These are phyloP conservation scores for Pouteria glomerata DNA, from an alignment of 148 eudicot species.

Conservation along the genomic window DNA sequence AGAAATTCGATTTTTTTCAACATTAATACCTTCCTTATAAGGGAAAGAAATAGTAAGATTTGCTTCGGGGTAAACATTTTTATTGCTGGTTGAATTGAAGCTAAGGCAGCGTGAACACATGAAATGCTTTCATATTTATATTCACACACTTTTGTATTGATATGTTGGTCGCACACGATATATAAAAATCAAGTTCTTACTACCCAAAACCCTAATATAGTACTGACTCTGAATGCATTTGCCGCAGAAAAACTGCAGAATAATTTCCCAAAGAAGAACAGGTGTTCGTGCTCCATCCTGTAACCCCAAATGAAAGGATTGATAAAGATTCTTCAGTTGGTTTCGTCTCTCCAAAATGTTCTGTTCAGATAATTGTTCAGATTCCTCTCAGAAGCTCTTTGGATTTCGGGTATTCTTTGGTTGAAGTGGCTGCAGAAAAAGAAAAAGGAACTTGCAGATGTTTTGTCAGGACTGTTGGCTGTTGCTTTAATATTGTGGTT, in stretches of 20 bases:
- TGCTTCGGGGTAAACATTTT: too few relatives aligned
- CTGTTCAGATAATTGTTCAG: slow-evolving; percentile 11
- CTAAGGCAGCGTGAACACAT: too few relatives aligned
- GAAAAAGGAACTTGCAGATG: neutral
- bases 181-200: neutral
- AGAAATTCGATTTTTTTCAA: too few relatives aligned
- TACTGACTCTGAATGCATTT: neutral
- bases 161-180: too few relatives aligned
- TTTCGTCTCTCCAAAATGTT: slow-evolving; percentile 1
- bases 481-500: slow-evolving; percentile 6
- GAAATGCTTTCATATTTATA: too few relatives aligned
- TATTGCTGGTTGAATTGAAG: too few relatives aligned
- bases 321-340: slow-evolving; percentile 4
- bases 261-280: slow-evolving; percentile 24
- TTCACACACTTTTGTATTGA: too few relatives aligned
- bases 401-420: neutral
- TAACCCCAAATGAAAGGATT: neutral
- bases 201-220: neutral
- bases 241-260: slow-evolving; percentile 38
- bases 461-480: neutral
- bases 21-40: too few relatives aligned
- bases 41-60: too few relatives aligned
- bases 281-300: slow-evolving; percentile 38
- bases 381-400: slow-evolving; percentile 6
- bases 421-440: slow-evolving; percentile 5